These are phyloP conservation scores for Fusarium anthophilum DNA, from an alignment of 2,329 filamentous ascomycete genomes.

Conservation along the genomic window DNA sequence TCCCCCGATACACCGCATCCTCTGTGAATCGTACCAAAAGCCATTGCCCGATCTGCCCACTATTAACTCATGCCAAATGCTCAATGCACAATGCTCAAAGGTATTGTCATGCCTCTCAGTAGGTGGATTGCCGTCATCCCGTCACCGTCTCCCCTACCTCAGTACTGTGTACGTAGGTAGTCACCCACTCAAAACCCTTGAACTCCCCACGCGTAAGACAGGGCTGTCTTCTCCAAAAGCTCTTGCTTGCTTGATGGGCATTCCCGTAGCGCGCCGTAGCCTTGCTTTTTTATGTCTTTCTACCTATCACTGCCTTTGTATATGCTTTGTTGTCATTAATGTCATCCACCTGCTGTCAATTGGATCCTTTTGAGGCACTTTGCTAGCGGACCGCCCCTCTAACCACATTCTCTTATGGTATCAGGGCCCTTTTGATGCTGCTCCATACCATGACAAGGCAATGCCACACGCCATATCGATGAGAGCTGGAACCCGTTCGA, in stretches of 20 bases:
- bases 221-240: conserved; percentile 7
- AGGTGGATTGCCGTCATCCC: conserved; percentile 23
- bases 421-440: conserved; percentile 3
- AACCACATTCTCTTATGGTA: background rate
- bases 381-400: background rate
- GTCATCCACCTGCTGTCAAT: background rate
- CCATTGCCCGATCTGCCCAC: background rate
- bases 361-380: background rate
- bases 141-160: conserved; percentile 22
- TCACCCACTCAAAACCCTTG: conserved; percentile 30
- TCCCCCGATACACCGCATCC: background rate
- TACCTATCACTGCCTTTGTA: conserved; percentile 1
- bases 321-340: background rate
- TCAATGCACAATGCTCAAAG: background rate
- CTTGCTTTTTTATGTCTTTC: conserved; percentile 22
- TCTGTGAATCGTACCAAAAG: background rate
- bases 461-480: conserved; percentile 11
- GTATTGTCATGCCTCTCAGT: background rate
- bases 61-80: background rate
- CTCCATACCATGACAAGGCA: conserved; percentile 19
- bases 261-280: conserved; percentile 14
- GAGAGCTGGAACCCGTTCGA: conserved; percentile 16
- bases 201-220: conserved; percentile 29
- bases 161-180: too few species aligned
- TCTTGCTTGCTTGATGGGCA: conserved; percentile 6